Conservation (phyloP, 2,329 filamentous ascomycete genomes). For the Pseudopyrenochaeta lycopersici region DNA sequence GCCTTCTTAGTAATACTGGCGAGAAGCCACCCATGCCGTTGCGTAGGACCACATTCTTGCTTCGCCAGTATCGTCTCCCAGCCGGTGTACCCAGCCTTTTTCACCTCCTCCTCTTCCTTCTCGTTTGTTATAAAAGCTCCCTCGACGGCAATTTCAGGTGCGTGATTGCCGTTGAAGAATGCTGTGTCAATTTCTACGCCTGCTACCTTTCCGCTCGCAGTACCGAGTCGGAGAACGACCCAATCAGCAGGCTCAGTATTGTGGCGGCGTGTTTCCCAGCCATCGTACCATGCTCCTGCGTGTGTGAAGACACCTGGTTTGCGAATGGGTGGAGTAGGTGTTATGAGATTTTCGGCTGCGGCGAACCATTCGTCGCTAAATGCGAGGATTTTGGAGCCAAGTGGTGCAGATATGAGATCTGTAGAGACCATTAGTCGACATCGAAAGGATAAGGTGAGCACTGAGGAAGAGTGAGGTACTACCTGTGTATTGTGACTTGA, state of each 20-base stretch:
- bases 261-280: constrained; percentile 70
- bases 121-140: constrained; percentile 69
- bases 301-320: constrained; percentile 67
- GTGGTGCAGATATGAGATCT: constrained; percentile 63
- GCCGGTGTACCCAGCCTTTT: constrained; percentile 46
- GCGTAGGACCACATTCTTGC: constrained; percentile 77
- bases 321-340: constrained; percentile 63
- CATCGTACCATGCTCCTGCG: constrained; percentile 71
- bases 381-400: constrained; percentile 62
- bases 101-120: constrained; percentile 69
- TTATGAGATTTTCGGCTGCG: constrained; percentile 66
- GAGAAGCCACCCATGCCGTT: constrained; percentile 78
- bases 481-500: constrained; percentile 64
- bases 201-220: constrained; percentile 73
- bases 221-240: constrained; percentile 67
- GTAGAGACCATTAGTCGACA: not conserved
- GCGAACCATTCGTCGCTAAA: constrained; percentile 71
- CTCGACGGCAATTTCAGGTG: constrained; percentile 79
- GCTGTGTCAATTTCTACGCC: constrained; percentile 84
- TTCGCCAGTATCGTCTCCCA: constrained; percentile 78
- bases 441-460: not conserved
- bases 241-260: constrained; percentile 67
- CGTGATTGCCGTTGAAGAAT: constrained; percentile 84
- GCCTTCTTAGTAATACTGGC: constrained; percentile 65
- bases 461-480: constrained; percentile 7